Evolutionary conservation across 108 stramenopile species (phyloP).

Genomic region (Poteriospumella lacustris): DNA sequence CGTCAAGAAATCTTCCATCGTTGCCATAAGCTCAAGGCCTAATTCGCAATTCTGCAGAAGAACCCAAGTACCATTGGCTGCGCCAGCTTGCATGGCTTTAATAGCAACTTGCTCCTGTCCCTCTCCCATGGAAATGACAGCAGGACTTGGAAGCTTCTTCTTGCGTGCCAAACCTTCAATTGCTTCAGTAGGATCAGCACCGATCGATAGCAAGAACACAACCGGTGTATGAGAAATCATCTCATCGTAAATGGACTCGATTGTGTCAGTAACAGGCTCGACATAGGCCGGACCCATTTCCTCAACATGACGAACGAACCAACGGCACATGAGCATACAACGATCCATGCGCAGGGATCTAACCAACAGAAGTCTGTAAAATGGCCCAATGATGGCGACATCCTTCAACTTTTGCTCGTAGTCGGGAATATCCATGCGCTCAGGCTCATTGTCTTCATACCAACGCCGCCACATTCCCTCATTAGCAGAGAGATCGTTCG

Average conservation of each 20-base stretch:
- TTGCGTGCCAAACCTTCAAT: conserved; percentile 74
- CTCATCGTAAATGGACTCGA: conserved; percentile 72
- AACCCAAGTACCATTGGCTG: conserved; percentile 82
- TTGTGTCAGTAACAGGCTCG: conserved; percentile 83
- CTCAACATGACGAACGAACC: conserved; percentile 67
- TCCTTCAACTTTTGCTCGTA: conserved; percentile 70
- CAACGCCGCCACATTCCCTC: conserved; percentile 72
- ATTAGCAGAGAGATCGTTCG: conserved; percentile 67
- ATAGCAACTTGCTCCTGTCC: conserved; percentile 85
- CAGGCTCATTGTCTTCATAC: conserved; percentile 82
- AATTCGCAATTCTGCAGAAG: conserved; percentile 64
- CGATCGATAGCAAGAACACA: conserved; percentile 76
- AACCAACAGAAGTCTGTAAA: conserved; percentile 71
- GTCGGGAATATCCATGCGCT: conserved; percentile 71
- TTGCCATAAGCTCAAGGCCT: conserved; percentile 26
- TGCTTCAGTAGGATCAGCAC: conserved; percentile 83
- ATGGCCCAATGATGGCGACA: conserved; percentile 64
- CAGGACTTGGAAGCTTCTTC: conserved; percentile 72
- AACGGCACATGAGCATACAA: conserved; percentile 72
- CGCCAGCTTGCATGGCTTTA: conserved; percentile 73
- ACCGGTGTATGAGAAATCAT: conserved; percentile 72
- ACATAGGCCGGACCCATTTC: conserved; percentile 76
- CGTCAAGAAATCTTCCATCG: conserved; percentile 56
- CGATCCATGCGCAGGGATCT: conserved; percentile 77
- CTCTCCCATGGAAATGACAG: conserved; percentile 79